Evolutionary conservation across 2,329 filamentous ascomycete genomes (phyloP), one percentile per base, ranked within the genome.

Genomic region (Aureobasidium sp.): DNA sequence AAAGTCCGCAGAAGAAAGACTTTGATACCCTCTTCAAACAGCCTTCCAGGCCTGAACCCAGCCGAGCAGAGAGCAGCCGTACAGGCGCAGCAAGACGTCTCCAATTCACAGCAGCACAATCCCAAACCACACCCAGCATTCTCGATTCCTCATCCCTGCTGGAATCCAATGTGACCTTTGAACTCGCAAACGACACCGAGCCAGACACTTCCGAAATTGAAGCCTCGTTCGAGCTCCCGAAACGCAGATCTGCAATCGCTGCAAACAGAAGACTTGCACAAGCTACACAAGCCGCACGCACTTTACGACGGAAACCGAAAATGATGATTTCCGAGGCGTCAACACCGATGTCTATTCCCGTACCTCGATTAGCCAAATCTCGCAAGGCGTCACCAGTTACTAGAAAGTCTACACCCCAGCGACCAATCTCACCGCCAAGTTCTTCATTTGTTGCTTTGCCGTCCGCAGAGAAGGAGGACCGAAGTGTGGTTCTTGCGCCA

Each of bases 41-140:
- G 9, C 44, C 42, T 29, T 21, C 42, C 21, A 10, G 59, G 25
- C 59, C 39, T 2, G 47, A 37, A 5, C 39, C 16, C n/a, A 54
- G 61, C 7, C 62, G 63, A 39, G 61, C 66, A 21, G 68, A 70
- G 60, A 69, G 66, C 63, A 69, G 68, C 59, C 67, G 66, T 27
- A 63, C 66, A 48, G 65, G 64, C 5, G 51, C 61, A 30, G 54
- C 61, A 30, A 59, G 65, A 27, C 62, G 62, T 9, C 65, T 65
- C 6, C 53, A 57, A 25, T 57, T 57, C 41, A 44, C n/a, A 3
- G n/a, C 53, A 16, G 7, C 29, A 45, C 5, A 67, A 68, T 59
- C 64, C 67, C 53, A 72, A 68, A 14, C 69, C 68, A 60, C 58
- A 30, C 59, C 45, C 27, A 29, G 6, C 34, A 55, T 55, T 32